Evolutionary conservation across 257 asterid genomes (phyloP).

Genomic region (Capsicum rhomboideum): DNA sequence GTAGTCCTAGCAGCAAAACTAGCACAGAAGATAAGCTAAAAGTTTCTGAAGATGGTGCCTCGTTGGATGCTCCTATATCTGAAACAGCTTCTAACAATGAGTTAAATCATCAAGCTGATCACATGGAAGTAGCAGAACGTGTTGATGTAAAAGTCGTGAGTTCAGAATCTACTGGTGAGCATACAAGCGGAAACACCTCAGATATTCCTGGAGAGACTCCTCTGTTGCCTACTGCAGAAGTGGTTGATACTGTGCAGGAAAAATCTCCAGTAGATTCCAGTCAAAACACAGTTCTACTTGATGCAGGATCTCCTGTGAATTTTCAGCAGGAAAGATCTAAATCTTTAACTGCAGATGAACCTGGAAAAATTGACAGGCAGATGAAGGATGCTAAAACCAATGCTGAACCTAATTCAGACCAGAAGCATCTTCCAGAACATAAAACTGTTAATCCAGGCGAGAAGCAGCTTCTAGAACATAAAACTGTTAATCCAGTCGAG

Average conservation of each 20-base stretch:
- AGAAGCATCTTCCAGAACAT: too few species aligned
- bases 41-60: slow-evolving; percentile 32
- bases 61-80: slow-evolving; percentile 41
- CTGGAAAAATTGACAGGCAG: slow-evolving; percentile 24
- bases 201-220: slow-evolving; percentile 30
- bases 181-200: slow-evolving; percentile 21
- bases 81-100: slow-evolving; percentile 32
- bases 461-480: slow-evolving; percentile 42
- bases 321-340: slow-evolving; percentile 34
- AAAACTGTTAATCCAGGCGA: too few species aligned
- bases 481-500: slow-evolving; percentile 24
- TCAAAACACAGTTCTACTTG: slow-evolving; percentile 32
- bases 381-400: slow-evolving; percentile 27
- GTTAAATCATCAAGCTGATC: slow-evolving; percentile 32
- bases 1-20: slow-evolving; percentile 19
- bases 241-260: slow-evolving; percentile 22
- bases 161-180: slow-evolving; percentile 30
- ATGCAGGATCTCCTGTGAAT: slow-evolving; percentile 23
- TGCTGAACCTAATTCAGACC: slow-evolving; percentile 39
- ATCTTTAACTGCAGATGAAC: slow-evolving; percentile 32
- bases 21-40: slow-evolving; percentile 31
- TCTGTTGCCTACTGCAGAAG: slow-evolving; percentile 24
- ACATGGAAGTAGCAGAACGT: slow-evolving; percentile 27
- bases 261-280: slow-evolving; percentile 37
- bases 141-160: slow-evolving; percentile 27